Conservation (phyloP, 2,329 filamentous ascomycete genomes). For the Xylariaceae sp. region DNA sequence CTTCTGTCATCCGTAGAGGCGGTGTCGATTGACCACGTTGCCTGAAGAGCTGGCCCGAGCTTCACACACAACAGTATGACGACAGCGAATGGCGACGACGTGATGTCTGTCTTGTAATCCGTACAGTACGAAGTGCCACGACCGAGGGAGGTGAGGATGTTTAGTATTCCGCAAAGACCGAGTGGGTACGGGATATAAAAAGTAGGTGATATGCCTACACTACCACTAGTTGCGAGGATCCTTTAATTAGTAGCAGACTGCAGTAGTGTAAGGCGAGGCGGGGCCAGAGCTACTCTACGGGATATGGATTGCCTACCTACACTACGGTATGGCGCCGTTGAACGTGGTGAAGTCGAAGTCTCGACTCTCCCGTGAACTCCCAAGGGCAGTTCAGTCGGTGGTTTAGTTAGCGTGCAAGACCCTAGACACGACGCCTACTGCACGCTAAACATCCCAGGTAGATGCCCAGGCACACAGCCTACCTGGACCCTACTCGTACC, state of each 20-base stretch:
- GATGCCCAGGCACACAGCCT: too few species aligned
- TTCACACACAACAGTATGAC: conserved; percentile 1
- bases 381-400: neutral
- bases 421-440: neutral
- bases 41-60: conserved; percentile 9
- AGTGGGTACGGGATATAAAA: too few species aligned
- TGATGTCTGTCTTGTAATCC: neutral
- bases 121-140: neutral
- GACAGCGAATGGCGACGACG: neutral
- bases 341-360: too few species aligned
- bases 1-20: neutral
- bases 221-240: neutral
- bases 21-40: conserved; percentile 13
- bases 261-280: neutral
- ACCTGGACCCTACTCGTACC: too few species aligned
- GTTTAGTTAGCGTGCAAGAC: neutral
- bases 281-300: neutral
- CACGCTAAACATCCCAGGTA: neutral
- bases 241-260: neutral
- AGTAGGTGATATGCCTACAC: too few species aligned
- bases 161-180: neutral
- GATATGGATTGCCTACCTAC: neutral
- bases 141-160: neutral
- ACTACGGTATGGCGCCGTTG: too few species aligned
- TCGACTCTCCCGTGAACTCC: too few species aligned